These are phyloP conservation scores for Nelumbo lutea DNA, from an alignment of 164 flowering plant species.

Conservation along the genomic window DNA sequence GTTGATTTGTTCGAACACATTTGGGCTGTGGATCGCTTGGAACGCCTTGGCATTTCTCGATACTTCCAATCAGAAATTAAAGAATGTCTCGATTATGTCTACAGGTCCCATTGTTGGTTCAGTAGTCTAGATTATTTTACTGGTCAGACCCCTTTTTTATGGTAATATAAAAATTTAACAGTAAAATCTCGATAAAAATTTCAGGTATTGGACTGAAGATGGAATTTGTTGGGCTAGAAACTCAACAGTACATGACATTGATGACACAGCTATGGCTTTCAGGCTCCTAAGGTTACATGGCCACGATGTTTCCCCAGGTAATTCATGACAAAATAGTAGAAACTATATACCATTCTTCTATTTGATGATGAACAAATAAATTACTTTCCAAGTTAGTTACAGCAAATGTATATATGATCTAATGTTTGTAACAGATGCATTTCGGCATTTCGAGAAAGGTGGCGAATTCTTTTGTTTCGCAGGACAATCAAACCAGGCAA, in stretches of 20 bases:
- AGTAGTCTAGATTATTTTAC: too few relatives aligned
- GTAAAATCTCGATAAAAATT: neutral
- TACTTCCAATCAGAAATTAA: slow-evolving; percentile 27
- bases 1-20: slow-evolving; percentile 49
- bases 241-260: slow-evolving; percentile 15
- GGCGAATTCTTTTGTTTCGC: slow-evolving; percentile 20
- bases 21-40: slow-evolving; percentile 12
- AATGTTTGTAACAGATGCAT: slow-evolving; percentile 12
- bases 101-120: slow-evolving; percentile 30
- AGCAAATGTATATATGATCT: neutral
- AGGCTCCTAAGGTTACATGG: slow-evolving; percentile 25
- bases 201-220: slow-evolving; percentile 9
- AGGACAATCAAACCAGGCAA: slow-evolving; percentile 17
- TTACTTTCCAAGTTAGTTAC: too few relatives aligned
- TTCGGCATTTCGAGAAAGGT: slow-evolving; percentile 12
- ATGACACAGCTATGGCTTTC: slow-evolving; percentile 23
- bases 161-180: neutral
- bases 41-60: slow-evolving; percentile 69
- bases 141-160: neutral
- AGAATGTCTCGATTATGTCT: too few relatives aligned
- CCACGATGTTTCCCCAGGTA: slow-evolving; percentile 16
- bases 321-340: neutral
- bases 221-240: slow-evolving; percentile 23
- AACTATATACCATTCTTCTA: too few relatives aligned
- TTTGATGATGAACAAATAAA: too few relatives aligned